Base-by-base conservation (phyloP, 2,329 filamentous ascomycete genomes). In the Blastomyces emzantsi region DNA sequence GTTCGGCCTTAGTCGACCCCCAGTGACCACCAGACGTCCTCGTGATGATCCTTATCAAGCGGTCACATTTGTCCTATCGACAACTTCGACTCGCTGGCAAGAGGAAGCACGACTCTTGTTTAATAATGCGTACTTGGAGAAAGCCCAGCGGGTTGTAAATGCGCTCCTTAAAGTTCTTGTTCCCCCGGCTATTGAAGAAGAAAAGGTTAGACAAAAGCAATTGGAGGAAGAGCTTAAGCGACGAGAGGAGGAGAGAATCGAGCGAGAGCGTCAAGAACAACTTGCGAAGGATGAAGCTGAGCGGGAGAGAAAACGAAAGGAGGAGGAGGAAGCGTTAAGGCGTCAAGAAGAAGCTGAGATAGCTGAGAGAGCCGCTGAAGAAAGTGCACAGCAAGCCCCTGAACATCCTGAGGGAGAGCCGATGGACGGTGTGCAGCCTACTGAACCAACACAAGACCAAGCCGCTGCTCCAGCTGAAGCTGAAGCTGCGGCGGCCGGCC, bases 91-190 rank as follows among this genome's bases (percentile, higher is more conserved):
- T 62, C 87, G 94, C 66, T 99, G 95, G 88, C 85, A 90, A 72
- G 91, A 97, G 72, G 95, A 97, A 74, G 88, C 92, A 9, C 87
- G 88, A 67, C 87, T 99, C 74, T 82, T 97, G 0, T 97, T 94
- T 74, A 89, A 90, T 33, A 77, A 80, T 28, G 81, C 78, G 59
- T 83, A 87, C 61, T 73, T 84, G 3, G 92, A 96, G 59, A 89
- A 89, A 72, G 83, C 87, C 2, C 81, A 84, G 65, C 84, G 85
- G 62, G 81, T 96, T 19, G 77, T 87, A 67, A 87, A 85, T 68
- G 83, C 85, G 1, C 83, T 99, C 33, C 80, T 91, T 51, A 87
- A 85, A 55, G 77, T 86, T 51, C 83, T 99, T 66, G 87, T 93
- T 2, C 94, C 94, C 51, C 87, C 90, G 28, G 92, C 93, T 8